Evolutionary conservation across 225 moss, liverwort and hornwort species (phyloP), one percentile per base, ranked within the genome.

Genomic region (Lunularia cruciata): DNA sequence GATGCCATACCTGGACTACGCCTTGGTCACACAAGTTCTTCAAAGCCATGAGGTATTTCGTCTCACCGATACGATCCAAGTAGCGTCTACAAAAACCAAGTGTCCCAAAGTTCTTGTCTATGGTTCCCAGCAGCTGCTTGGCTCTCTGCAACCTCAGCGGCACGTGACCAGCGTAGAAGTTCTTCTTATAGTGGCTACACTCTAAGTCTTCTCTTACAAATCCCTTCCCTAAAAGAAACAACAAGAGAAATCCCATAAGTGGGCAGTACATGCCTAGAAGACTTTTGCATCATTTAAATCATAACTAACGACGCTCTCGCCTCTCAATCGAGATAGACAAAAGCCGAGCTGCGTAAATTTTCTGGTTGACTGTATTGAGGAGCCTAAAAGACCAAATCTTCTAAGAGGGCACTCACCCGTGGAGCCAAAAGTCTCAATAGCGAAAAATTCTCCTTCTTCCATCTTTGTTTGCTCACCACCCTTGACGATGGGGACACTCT

Each of bases 111-210:
- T 93, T 84, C 85, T 87, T 88, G 74, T 93, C 93, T 30, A 93
- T 93, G 9, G 85, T 88, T 84, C 88, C 88, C 73, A 93, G 76
- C 62, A 94, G 76, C 79, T 90, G 90, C 81, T 89, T 94, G 23
- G 93, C 90, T 65, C 84, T 78, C 58, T 84, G 81, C 51, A 90
- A 60, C 26, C 88, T 75, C 15, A 94, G 75, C n/a, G 90, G 90
- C 58, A 94, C 93, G 79, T 90, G 90, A 22, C 93, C 90, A 26
- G 81, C 81, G 38, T 87, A 83, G n/a, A 87, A 94, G 56, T 86
- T 89, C 81, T 90, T 94, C 90, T 87, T 90, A 77, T 94, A 94
- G 73, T 94, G 93, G 74, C 88, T 94, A 71, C 93, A 94, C 74
- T 94, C 93, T 68, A 90, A 60, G 73, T 90, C 90, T 78, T 94